Percentiles rank a stretch among this genome's conserved stretches.
Evolutionary conservation across 2,329 filamentous ascomycete species (phyloP).

Genomic region (Claviceps citrina): DNA sequence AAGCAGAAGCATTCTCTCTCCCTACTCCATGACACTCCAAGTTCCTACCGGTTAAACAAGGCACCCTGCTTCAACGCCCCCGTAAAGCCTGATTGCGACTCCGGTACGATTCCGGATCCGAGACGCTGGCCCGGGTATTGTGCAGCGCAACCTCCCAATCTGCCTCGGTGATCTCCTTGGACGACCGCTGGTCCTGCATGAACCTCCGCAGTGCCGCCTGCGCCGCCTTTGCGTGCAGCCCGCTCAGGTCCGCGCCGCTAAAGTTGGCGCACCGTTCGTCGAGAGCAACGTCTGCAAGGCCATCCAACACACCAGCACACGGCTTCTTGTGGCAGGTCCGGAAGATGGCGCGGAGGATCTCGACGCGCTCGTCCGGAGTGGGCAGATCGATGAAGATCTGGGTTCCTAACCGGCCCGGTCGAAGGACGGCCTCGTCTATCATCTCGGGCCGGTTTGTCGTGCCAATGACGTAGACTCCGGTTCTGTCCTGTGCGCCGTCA

Average conservation of each 20-base stretch:
- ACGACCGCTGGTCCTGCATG: conserved; percentile 15
- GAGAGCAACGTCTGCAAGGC: conserved; percentile 49
- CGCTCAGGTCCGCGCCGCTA: conserved; percentile 50
- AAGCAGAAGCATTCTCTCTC: no score
- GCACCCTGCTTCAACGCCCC: no score
- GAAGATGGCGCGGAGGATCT: conserved; percentile 63
- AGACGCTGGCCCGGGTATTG: conserved; percentile 35
- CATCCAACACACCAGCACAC: conserved; percentile 31
- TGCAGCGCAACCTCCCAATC: conserved; percentile 40
- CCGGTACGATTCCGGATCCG: conserved; percentile 29
- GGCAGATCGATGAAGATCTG: conserved; percentile 84
- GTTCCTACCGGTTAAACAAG: no score
- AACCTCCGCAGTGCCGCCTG: conserved; percentile 31
- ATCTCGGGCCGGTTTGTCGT: conserved; percentile 93
- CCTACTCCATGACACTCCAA: no score
- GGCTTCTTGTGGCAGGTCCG: conserved; percentile 24
- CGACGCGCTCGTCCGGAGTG: conserved; percentile 59
- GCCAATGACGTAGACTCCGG: conserved; percentile 84
- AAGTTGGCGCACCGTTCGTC: conserved; percentile 58
- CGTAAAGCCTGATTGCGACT: conserved; percentile 20
- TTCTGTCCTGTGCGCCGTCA: conserved; percentile 65
- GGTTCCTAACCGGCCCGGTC: conserved; percentile 76
- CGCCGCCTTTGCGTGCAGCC: conserved; percentile 31
- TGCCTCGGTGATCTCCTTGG: conserved; percentile 15
- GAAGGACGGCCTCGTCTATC: conserved; percentile 88